These are phyloP conservation scores for Cytauxzoon felis DNA, from an alignment of 169 alveolate genomes.

Conservation along the genomic window DNA sequence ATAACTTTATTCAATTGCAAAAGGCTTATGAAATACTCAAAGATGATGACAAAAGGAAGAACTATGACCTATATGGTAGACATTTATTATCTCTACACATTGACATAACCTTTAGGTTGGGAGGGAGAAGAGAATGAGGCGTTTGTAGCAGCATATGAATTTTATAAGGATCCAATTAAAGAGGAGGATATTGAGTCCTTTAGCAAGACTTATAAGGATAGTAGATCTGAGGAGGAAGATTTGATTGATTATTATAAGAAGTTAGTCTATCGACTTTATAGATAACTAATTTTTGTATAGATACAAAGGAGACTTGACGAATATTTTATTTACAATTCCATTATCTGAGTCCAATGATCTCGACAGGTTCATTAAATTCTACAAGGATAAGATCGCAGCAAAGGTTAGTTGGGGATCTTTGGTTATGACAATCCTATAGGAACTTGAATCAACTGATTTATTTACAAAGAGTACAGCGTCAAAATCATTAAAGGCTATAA, in stretches of 20 bases:
- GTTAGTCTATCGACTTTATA: constrained; percentile 11
- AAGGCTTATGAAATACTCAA: constrained; percentile 73
- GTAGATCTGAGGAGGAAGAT: constrained; percentile 71
- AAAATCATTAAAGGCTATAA: constrained; percentile 11
- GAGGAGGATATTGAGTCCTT: constrained; percentile 62
- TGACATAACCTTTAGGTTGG: constrained; percentile 32
- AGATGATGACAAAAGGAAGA: constrained; percentile 63
- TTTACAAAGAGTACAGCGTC: constrained; percentile 34
- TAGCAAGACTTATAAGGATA: constrained; percentile 57
- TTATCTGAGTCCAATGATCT: constrained; percentile 64
- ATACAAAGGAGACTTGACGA: constrained; percentile 61
- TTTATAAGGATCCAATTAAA: constrained; percentile 51
- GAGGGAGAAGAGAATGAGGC: constrained; percentile 57
- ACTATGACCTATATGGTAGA: constrained; percentile 67
- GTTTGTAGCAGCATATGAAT: constrained; percentile 57
- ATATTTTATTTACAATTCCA: constrained; percentile 64
- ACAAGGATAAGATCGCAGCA: constrained; percentile 27
- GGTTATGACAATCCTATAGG: constrained; percentile 4
- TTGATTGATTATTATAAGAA: constrained; percentile 67
- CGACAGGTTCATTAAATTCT: constrained; percentile 56
- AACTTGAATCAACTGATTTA: constrained; percentile 27
- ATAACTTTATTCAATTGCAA: constrained; percentile 66
- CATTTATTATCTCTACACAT: background rate
- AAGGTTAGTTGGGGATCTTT: constrained; percentile 24
- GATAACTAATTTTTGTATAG: background rate